phyloP scores from a whole-genome alignment of 2,329 filamentous ascomycete genomes.

The Huntiella bhutanensis region DNA sequence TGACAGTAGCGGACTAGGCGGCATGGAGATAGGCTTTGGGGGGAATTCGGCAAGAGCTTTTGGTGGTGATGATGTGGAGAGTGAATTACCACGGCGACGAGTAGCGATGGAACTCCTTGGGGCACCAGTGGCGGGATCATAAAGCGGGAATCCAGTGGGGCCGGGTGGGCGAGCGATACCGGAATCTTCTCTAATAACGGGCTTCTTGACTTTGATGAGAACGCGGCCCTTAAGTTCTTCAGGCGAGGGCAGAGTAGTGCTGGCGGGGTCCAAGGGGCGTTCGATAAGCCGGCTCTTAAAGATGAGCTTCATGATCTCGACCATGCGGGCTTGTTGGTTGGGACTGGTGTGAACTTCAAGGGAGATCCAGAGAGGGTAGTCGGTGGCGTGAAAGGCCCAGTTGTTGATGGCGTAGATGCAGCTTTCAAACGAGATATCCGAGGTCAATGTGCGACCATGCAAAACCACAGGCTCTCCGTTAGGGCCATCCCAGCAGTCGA shows the following conservation, averaged over 20 bases:
- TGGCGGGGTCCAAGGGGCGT: slow-evolving; percentile 51
- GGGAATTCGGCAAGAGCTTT: slow-evolving; percentile 35
- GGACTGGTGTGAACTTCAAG: slow-evolving; percentile 85
- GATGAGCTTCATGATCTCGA: slow-evolving; percentile 66
- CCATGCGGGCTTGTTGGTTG: slow-evolving; percentile 72
- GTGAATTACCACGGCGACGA: slow-evolving; percentile 44
- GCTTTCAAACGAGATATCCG: slow-evolving; percentile 72
- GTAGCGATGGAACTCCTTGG: background rate
- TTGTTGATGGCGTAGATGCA: slow-evolving; percentile 86
- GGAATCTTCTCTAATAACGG: slow-evolving; percentile 27
- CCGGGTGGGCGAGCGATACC: too few species aligned
- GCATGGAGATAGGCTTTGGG: slow-evolving; percentile 31
- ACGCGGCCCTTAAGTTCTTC: slow-evolving; percentile 70
- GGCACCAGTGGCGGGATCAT: too few species aligned
- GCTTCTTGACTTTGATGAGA: slow-evolving; percentile 85
- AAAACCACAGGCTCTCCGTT: slow-evolving; percentile 78
- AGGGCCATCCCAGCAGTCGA: slow-evolving; percentile 92
- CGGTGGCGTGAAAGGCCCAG: slow-evolving; percentile 78
- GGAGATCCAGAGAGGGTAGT: slow-evolving; percentile 81
- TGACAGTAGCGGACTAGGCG: slow-evolving; percentile 34
- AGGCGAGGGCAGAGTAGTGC: slow-evolving; percentile 58
- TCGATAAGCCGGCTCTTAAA: slow-evolving; percentile 67
- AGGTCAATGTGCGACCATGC: slow-evolving; percentile 79
- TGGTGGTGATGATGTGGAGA: slow-evolving; percentile 43
- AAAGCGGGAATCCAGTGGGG: too few species aligned